Conservation (phyloP, 495 filamentous ascomycete species). For the Daldinia grandis region DNA sequence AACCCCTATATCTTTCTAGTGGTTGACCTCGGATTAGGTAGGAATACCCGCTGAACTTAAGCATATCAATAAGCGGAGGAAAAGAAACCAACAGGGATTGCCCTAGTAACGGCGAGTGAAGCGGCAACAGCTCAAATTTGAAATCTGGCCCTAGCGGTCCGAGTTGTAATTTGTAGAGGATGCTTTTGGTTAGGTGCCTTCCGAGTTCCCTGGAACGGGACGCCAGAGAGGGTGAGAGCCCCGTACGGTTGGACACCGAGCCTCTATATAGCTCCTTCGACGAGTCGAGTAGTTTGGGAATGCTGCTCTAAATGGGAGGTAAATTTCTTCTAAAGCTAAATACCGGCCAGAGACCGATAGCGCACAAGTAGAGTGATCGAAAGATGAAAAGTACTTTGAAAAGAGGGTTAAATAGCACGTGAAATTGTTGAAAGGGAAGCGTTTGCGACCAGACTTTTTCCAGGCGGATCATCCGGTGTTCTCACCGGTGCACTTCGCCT, state of each 20-base stretch:
- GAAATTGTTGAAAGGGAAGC: conserved; percentile 14
- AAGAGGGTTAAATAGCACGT: conserved; percentile 14
- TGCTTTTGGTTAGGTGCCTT: conserved; percentile 63
- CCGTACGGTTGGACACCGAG: conserved; percentile 61
- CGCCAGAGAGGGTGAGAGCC: conserved; percentile 70
- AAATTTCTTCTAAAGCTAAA: conserved; percentile 75
- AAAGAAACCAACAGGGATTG: conserved; percentile 14
- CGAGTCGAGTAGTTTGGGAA: conserved; percentile 76
- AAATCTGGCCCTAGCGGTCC: conserved; percentile 64
- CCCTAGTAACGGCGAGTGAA: conserved; percentile 14
- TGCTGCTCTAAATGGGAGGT: conserved; percentile 74
- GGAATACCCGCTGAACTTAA: conserved; percentile 13
- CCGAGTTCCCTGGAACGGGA: conserved; percentile 70
- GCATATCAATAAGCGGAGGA: conserved; percentile 14
- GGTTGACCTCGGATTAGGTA: conserved; percentile 13
- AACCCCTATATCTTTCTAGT: neutral
- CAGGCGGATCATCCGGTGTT: conserved; percentile 10
- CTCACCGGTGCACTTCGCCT: conserved; percentile 11
- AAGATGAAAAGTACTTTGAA: conserved; percentile 14
- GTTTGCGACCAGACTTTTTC: conserved; percentile 13
- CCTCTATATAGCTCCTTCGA: conserved; percentile 68
- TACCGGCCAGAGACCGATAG: conserved; percentile 13
- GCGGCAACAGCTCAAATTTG: conserved; percentile 68
- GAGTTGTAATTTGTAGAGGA: conserved; percentile 75
- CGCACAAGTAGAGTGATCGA: conserved; percentile 14